Base-by-base conservation (phyloP, 768 basidiomycete genomes). In the Podaxis pistillaris region DNA sequence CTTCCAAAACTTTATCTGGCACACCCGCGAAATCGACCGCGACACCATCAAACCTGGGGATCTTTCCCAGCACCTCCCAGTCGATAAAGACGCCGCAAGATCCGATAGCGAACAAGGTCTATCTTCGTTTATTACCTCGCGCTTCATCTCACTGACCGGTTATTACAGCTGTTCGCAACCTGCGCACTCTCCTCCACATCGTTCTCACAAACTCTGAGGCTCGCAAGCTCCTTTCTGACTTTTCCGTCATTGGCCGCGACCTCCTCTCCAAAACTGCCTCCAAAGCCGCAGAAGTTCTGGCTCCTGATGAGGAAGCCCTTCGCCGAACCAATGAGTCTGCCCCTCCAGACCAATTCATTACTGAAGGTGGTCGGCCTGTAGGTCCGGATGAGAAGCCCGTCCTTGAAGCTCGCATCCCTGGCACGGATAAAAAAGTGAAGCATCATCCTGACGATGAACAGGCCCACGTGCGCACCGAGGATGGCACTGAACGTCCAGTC, bases 191-290 rank as follows among this genome's bases (percentile, higher is more conserved):
- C 52, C 80, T 93, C 63, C 84, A 85, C 47, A 88, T 98, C 68
- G 80, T 98, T 69, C 81, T 94, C 65, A 96, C 96, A 71, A 99
- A 99, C 77, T 89, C 91, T 0, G 92, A 96, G 76, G 89, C 91
- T 33, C 89, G 94, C 69, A 96, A 97, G 73, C 86, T 97, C 30
- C 75, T 96, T 57, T 83, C 86, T 1, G 93, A 94, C 74, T 87
- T 91, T 65, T 83, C 85, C 9, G 72, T 88, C 62, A 86, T 93
- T 54, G 91, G 91, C 0, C 88, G 93, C 46, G 94, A 96, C 72
- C 79, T 97, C 58, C 86, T 96, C 64, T 86, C 92, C 3, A 88
- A 84, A 41, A 84, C 83, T 19, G 88, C 91, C 0, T 73, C 80
- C 67, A 90, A 93, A 70, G 88, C 84, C 12, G 91, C 92, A 6